These are phyloP conservation scores for Mucor saturninus DNA, from an alignment of 371 early-diverging fungal genomes.

Conservation along the genomic window DNA sequence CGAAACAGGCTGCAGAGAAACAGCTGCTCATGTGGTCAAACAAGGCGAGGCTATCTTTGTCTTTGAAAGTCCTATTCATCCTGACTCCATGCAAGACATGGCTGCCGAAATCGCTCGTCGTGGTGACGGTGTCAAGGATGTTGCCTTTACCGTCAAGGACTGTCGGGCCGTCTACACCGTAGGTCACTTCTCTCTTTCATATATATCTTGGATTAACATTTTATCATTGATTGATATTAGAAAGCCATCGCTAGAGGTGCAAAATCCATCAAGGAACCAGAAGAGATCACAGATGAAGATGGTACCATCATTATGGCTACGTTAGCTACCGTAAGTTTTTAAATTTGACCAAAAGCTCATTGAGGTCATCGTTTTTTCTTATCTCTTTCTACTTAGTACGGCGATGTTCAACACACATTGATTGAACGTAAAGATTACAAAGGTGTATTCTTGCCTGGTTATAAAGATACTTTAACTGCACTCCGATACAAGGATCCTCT, in stretches of 20 bases:
- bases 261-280: constrained; percentile 80
- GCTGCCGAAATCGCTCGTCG: constrained; percentile 77
- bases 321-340: constrained; percentile 72
- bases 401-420: constrained; percentile 94
- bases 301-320: constrained; percentile 93
- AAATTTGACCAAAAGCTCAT: not conserved
- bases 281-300: constrained; percentile 80
- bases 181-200: not conserved
- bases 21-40: constrained; percentile 85
- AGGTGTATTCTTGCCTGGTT: constrained; percentile 91
- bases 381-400: constrained; percentile 57
- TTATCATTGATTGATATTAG: constrained; percentile 17
- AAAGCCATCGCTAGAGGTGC: constrained; percentile 92
- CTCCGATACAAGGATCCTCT: constrained; percentile 71
- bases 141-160: constrained; percentile 93
- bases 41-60: constrained; percentile 85
- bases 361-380: not conserved
- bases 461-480: constrained; percentile 40
- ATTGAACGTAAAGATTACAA: constrained; percentile 86
- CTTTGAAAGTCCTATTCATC: constrained; percentile 91
- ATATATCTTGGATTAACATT: not conserved
- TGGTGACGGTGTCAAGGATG: constrained; percentile 96
- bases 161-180: constrained; percentile 73
- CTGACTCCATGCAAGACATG: constrained; percentile 74
- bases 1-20: constrained; percentile 91